Evolutionary conservation across 805 yeast genomes (phyloP), one percentile per base, ranked within the genome.

Genomic region (Komagataella pastoris): DNA sequence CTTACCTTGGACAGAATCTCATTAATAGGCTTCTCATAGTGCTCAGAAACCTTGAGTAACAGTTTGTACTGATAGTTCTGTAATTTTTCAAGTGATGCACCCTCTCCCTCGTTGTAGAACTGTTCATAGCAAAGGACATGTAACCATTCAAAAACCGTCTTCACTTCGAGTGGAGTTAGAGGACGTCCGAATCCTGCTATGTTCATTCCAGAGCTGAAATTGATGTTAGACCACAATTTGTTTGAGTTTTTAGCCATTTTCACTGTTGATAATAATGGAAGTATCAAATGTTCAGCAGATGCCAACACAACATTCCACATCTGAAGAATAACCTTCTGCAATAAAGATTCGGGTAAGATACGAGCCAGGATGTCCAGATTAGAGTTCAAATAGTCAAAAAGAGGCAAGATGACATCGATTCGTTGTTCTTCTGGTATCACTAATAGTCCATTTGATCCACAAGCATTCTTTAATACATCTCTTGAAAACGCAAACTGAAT

Each of bases 31-130:
- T 75, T 68, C 53, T 82, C 86, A 59, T 86, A 85, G 59, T 78
- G 79, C 0, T 75, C 79, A 2, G 88, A 86, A 7, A 86, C 70
- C 24, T 83, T 64, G 54, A 83, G 65, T 21, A 87, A 63, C 46
- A 79, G 75, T 62, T 85, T 87, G 61, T 84, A 88, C 43, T 76
- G 74, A 30, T 73, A 76, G 53, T 78, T 77, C 54, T 81, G 81
- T 58, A 88, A 66, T 6, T 76, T 77, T 54, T 76, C 79, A 30
- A 86, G 57, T 1, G 88, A 76, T 0, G 93, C 93, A 0, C 96
- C 96, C 40, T 82, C 83, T 0, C 95, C 95, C 47, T 77, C 81
- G 59, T 85, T 81, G 62, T 88, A 80, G 67, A 88, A 88, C 61
- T 87, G 88, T 53, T 81, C 90, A 49, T 76, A 63, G 51, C 88